phyloP scores from a whole-genome alignment of 495 filamentous ascomycete genomes.

The Aspergillus steynii region DNA sequence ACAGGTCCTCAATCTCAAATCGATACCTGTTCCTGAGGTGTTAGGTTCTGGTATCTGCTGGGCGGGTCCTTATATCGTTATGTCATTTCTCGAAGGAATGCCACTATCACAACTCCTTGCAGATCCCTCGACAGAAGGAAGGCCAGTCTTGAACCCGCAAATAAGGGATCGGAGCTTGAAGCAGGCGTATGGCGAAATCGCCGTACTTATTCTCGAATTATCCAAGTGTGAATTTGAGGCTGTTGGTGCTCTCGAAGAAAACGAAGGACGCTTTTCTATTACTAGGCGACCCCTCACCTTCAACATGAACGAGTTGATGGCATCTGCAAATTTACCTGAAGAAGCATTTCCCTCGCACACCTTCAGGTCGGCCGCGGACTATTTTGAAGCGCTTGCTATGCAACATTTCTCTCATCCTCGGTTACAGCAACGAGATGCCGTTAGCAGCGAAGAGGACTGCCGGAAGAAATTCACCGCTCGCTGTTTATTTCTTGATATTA shows the following conservation, averaged over 20 bases:
- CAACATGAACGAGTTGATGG: conserved; percentile 32
- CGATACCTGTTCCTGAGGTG: conserved; percentile 39
- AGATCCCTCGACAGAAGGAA: conserved; percentile 17
- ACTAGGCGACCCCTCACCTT: conserved; percentile 29
- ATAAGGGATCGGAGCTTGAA: conserved; percentile 29
- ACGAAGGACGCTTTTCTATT: conserved; percentile 19
- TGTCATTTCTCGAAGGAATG: conserved; percentile 39
- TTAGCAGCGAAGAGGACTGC: conserved; percentile 38
- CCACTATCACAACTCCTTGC: conserved; percentile 19
- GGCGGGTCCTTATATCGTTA: conserved; percentile 49
- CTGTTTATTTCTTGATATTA: conserved; percentile 37
- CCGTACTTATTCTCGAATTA: conserved; percentile 39
- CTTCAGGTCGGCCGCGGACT: conserved; percentile 37
- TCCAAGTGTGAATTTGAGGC: conserved; percentile 32
- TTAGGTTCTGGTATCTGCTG: conserved; percentile 29
- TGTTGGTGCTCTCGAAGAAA: conserved; percentile 36
- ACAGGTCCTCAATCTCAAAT: background rate
- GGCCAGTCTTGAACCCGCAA: conserved; percentile 25
- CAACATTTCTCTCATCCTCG: conserved; percentile 46
- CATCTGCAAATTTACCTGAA: conserved; percentile 24
- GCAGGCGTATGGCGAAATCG: conserved; percentile 34
- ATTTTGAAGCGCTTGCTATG: conserved; percentile 43
- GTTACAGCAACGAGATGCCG: conserved; percentile 44
- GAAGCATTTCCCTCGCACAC: conserved; percentile 16
- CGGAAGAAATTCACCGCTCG: conserved; percentile 48